These are phyloP conservation scores for Hymenochaete sp. DNA, from an alignment of 1,284 basidiomycete species.

Conservation along the genomic window DNA sequence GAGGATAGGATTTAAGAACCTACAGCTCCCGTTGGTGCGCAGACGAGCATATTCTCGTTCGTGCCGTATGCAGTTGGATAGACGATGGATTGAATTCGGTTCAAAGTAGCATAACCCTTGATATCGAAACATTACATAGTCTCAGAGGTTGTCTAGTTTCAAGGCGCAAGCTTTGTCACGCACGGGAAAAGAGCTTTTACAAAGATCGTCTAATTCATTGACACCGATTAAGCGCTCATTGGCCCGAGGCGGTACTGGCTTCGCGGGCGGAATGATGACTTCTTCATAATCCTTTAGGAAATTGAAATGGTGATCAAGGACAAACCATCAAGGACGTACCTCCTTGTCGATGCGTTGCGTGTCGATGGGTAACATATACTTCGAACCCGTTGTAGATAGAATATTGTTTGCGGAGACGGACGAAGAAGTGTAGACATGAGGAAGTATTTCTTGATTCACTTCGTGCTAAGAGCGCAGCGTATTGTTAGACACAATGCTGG, in stretches of 20 bases:
- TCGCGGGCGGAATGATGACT: conserved; percentile 84
- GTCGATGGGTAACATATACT: conserved; percentile 79
- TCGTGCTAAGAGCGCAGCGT: conserved; percentile 30
- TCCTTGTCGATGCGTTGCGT: conserved; percentile 59
- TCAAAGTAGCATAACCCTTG: conserved; percentile 81
- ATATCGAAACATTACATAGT: not conserved
- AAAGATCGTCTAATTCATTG: conserved; percentile 69
- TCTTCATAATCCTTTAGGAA: conserved; percentile 60
- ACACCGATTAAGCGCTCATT: conserved; percentile 73
- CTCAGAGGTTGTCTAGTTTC: not conserved
- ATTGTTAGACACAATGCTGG: not conserved
- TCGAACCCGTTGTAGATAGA: conserved; percentile 65
- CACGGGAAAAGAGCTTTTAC: conserved; percentile 84
- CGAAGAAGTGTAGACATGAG: conserved; percentile 83
- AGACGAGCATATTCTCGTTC: conserved; percentile 96
- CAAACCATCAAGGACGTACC: conserved; percentile 32
- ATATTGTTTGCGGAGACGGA: conserved; percentile 55
- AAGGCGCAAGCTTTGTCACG: conserved; percentile 23
- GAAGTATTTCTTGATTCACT: conserved; percentile 59
- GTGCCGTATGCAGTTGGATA: conserved; percentile 89
- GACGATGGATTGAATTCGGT: conserved; percentile 93
- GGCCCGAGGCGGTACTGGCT: conserved; percentile 64
- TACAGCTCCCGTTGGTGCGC: conserved; percentile 39
- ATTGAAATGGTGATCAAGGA: not conserved
- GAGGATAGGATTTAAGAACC: not conserved